Conservation (phyloP, 306 rosid species). For the Acacia crassicarpa region DNA sequence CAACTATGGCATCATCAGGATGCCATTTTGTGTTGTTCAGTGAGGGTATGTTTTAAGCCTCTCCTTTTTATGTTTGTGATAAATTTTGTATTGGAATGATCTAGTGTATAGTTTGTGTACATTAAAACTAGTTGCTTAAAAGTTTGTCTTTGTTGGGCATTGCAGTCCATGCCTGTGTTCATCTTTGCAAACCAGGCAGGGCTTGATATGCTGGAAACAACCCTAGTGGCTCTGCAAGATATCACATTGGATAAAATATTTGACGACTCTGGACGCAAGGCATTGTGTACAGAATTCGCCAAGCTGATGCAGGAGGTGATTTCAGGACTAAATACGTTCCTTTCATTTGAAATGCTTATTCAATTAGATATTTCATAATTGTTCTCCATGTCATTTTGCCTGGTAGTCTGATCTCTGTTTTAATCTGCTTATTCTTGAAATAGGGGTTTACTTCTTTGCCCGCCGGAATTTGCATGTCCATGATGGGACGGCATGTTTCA, state of each 20-base stretch:
- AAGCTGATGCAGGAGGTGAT: conserved; percentile 91
- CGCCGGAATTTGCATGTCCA: conserved; percentile 68
- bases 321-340: background rate
- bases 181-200: conserved; percentile 95
- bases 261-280: conserved; percentile 84
- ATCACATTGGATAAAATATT: conserved; percentile 85
- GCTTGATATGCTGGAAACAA: conserved; percentile 95
- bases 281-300: conserved; percentile 71
- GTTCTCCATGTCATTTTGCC: background rate
- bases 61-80: background rate
- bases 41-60: conserved; percentile 51
- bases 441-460: conserved; percentile 66
- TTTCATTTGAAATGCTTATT: background rate
- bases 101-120: background rate
- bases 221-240: conserved; percentile 92
- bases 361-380: too few species aligned
- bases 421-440: background rate
- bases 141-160: background rate
- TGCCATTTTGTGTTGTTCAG: conserved; percentile 88
- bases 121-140: background rate
- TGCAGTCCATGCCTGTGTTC: conserved; percentile 80
- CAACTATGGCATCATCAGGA: conserved; percentile 87
- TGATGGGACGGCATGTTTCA: conserved; percentile 71
- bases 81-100: background rate
- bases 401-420: background rate